Evolutionary conservation across 345 rosid species (phyloP).

Genomic region (Aegle marmelos): DNA sequence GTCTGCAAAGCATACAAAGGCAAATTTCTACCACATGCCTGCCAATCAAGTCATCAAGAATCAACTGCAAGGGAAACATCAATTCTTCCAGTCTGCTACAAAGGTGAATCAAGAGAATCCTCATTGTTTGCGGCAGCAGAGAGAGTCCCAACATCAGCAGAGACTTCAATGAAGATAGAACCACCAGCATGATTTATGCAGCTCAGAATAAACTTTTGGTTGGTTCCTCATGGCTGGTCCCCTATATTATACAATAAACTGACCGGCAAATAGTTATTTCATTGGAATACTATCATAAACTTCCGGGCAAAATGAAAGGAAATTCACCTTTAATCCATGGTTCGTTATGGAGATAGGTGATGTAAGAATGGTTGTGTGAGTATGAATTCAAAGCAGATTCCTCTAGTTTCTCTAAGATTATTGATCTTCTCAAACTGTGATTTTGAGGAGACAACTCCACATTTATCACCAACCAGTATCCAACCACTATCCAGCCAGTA

Average conservation of each 20-base stretch:
- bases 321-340: neutral
- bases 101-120: constrained; percentile 9
- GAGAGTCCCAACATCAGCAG: neutral
- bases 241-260: neutral
- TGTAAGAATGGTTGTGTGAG: neutral
- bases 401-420: neutral
- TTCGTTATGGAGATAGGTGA: neutral
- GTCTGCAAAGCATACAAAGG: constrained; percentile 40
- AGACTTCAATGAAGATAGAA: neutral
- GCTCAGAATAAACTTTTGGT: neutral
- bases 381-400: neutral
- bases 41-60: constrained; percentile 7
- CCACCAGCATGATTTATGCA: constrained; percentile 1
- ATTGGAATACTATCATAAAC: neutral
- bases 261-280: neutral
- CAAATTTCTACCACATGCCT: constrained; percentile 16
- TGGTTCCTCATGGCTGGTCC: neutral
- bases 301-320: neutral
- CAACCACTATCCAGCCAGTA: neutral
- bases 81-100: constrained; percentile 19
- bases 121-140: neutral
- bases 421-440: neutral
- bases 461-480: neutral
- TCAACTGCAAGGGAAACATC: neutral
- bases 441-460: neutral